Percentiles rank a stretch among this genome's conserved stretches.
These are phyloP conservation scores for Rhynchospora tenuis DNA, from an alignment of 176 grass and related monocot genomes.

Conservation along the genomic window DNA sequence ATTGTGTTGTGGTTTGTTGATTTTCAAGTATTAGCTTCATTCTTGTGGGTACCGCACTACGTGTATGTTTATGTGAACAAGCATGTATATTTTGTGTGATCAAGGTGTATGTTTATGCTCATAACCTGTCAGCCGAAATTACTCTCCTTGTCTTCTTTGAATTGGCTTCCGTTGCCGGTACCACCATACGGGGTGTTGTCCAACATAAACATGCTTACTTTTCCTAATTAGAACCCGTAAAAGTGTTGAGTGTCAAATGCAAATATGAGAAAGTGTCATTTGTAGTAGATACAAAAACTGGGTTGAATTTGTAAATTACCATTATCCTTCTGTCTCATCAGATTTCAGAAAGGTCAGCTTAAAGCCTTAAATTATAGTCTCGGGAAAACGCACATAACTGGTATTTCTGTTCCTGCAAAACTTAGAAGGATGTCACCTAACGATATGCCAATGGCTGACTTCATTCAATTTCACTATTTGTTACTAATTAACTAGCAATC, in stretches of 20 bases:
- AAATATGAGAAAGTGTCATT: background rate
- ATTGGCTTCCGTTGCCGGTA: too few species aligned
- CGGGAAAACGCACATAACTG: background rate
- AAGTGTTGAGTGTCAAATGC: background rate
- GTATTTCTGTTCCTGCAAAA: background rate
- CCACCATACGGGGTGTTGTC: too few species aligned
- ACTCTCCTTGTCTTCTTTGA: too few species aligned
- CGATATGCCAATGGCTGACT: too few species aligned
- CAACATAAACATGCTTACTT: background rate
- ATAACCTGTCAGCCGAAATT: too few species aligned
- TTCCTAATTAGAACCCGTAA: background rate
- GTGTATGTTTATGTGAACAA: too few species aligned
- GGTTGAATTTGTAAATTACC: background rate
- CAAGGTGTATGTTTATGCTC: too few species aligned
- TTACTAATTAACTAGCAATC: background rate
- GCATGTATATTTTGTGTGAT: too few species aligned
- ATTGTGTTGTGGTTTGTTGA: too few species aligned
- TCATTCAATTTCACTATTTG: background rate
- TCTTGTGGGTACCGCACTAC: too few species aligned
- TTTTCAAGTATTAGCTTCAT: too few species aligned
- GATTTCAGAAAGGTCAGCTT: too few species aligned
- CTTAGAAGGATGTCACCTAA: background rate
- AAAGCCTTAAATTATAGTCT: background rate
- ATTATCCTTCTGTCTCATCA: background rate
- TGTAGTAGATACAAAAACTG: background rate